phyloP scores from a whole-genome alignment of 73 alveolate species.

The Tetrahymena thermophila region DNA sequence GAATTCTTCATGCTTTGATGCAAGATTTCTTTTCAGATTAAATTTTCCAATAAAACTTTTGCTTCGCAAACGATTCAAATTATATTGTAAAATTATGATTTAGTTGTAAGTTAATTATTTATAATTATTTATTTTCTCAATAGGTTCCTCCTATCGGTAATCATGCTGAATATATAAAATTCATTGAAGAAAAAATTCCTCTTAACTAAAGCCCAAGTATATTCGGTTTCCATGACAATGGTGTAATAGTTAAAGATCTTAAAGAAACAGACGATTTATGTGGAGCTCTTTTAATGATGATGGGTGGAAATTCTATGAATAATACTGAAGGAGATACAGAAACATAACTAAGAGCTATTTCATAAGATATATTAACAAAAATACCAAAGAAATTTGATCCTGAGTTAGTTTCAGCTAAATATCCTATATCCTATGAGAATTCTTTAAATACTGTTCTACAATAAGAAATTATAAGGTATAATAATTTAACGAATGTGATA shows the following conservation, averaged over 20 bases:
- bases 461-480: conserved; percentile 95
- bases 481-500: conserved; percentile 73
- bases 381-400: conserved; percentile 85
- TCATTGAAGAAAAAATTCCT: conserved; percentile 48
- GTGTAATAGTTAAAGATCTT: conserved; percentile 85
- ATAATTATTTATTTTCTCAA: conserved; percentile 43
- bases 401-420: conserved; percentile 80
- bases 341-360: conserved; percentile 56
- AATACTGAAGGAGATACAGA: conserved; percentile 62
- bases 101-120: conserved; percentile 67
- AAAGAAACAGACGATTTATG: conserved; percentile 75
- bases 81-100: conserved; percentile 43
- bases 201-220: conserved; percentile 80
- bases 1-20: conserved; percentile 85
- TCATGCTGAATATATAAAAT: conserved; percentile 35
- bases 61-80: conserved; percentile 69
- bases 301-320: conserved; percentile 56
- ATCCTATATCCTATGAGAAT: conserved; percentile 94
- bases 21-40: conserved; percentile 81
- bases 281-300: conserved; percentile 64
- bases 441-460: conserved; percentile 95
- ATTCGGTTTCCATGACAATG: conserved; percentile 96
- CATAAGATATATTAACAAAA: conserved; percentile 73
- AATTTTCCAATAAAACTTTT: conserved; percentile 74
- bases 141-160: conserved; percentile 30